Evolutionary conservation across 257 asterid species (phyloP), one percentile per base, ranked within the genome.

Genomic region (Przewalskia tangutica): DNA sequence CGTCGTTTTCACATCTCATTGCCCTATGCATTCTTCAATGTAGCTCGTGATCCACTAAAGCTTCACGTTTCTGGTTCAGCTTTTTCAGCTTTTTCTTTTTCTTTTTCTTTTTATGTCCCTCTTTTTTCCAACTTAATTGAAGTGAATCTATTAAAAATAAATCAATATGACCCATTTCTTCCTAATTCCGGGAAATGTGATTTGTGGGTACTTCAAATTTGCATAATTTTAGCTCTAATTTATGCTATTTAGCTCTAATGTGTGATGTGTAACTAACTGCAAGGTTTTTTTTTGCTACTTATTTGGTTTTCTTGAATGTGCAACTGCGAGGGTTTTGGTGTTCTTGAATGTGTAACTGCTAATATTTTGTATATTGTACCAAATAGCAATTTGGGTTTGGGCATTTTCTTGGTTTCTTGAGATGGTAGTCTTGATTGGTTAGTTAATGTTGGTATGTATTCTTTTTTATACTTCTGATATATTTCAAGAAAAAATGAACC

Each of bases 11-110:
- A 0, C 23, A 23, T 75, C 62, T 50, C 79, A n/a, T 23, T 75
- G 79, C 79, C 79, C 79, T 23, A 50, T 75, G 79, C 58, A 23
- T 50, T 50, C 79, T 75, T 75, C 79, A 75, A 75, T 75, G 79
- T 75, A 75, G 79, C 79, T 50, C 79, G 79, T 75, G 79, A 75
- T 75, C 79, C 16, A 75, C 46, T 2, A 48, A 75, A 75, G 62
- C 62, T 75, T 75, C 79, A 75, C 79, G 79, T 75, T 27, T 75
- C 79, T 75, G 79, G 79, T 75, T 75, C 11, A 12, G 50, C 46
- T 75, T 27, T 73, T 50, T 75, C 62, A 23, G 46, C 62, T 50
- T 75, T 48, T 50, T 62, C 7, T 4, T 66, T 16, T 50, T 13
- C 79, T 14, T 40, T 11, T 23, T 50, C 13, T 48, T 38, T 42